Evolutionary conservation across 768 basidiomycete genomes (phyloP).

Genomic region (Hydnomerulius pinastri): DNA sequence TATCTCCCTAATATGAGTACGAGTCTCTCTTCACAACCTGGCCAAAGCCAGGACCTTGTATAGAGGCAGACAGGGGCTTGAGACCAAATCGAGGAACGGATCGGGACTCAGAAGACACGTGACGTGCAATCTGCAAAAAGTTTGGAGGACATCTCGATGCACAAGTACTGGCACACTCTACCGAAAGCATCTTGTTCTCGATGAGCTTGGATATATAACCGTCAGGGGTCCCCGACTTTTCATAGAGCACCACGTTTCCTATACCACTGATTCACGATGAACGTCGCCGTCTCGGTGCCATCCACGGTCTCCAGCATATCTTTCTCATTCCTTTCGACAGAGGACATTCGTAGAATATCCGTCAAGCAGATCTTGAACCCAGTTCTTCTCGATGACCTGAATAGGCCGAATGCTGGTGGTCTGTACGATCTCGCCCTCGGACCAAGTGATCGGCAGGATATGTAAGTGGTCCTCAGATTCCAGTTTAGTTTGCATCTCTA

Average conservation of each 20-base stretch:
- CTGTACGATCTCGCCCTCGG: conserved; percentile 96
- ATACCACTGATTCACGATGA: conserved; percentile 55
- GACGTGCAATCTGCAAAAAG: conserved; percentile 16
- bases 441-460: conserved; percentile 83
- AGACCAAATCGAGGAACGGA: too few relatives aligned
- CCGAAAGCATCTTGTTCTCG: neutral
- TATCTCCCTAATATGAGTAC: too few relatives aligned
- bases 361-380: conserved; percentile 97
- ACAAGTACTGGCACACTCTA: neutral
- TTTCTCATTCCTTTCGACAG: conserved; percentile 88
- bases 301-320: conserved; percentile 82
- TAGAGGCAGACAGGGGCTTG: too few relatives aligned
- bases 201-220: neutral
- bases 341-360: conserved; percentile 91
- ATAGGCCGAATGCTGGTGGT: conserved; percentile 88
- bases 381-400: conserved; percentile 88
- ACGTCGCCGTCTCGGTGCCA: conserved; percentile 88
- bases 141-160: conserved; percentile 1
- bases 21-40: too few relatives aligned
- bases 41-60: too few relatives aligned
- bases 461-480: conserved; percentile 56
- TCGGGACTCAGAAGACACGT: conserved; percentile 17
- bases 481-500: conserved; percentile 5
- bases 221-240: neutral
- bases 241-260: too few relatives aligned